A percentile compares a stretch with the other conserved stretches of the same genome.
Evolutionary conservation across 805 yeast genomes (phyloP).

Genomic region (Zygoascus bituminiphila): DNA sequence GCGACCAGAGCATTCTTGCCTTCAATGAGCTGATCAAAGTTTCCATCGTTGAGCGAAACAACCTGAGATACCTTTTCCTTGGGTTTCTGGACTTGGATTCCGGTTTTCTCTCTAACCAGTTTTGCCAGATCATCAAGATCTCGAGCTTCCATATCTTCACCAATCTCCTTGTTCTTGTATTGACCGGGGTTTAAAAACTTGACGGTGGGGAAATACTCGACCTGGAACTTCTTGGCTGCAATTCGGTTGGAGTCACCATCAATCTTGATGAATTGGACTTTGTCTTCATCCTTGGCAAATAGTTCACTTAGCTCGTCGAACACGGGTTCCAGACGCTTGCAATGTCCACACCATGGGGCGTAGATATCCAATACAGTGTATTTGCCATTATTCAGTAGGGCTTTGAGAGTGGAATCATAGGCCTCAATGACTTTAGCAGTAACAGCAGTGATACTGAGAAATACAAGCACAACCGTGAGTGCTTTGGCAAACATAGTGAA

Average conservation of each 20-base stretch:
- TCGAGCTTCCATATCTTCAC: slow-evolving; percentile 49
- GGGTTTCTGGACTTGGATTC: slow-evolving; percentile 19
- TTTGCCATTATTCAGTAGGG: slow-evolving; percentile 48
- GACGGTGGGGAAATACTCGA: slow-evolving; percentile 60
- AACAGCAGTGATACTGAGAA: background rate
- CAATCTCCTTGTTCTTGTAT: slow-evolving; percentile 35
- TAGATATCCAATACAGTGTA: slow-evolving; percentile 61
- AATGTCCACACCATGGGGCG: slow-evolving; percentile 91
- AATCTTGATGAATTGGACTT: slow-evolving; percentile 44
- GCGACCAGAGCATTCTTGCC: slow-evolving; percentile 38
- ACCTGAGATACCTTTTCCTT: slow-evolving; percentile 4
- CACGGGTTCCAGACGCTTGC: slow-evolving; percentile 78
- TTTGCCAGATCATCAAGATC: slow-evolving; percentile 42
- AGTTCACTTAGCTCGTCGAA: slow-evolving; percentile 72
- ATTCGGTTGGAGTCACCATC: slow-evolving; percentile 53
- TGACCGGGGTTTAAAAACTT: slow-evolving; percentile 34
- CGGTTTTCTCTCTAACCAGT: slow-evolving; percentile 36
- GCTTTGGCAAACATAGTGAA: background rate
- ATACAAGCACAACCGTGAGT: background rate
- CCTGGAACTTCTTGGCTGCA: slow-evolving; percentile 42
- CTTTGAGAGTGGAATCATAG: slow-evolving; percentile 50
- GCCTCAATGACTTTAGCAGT: slow-evolving; percentile 25
- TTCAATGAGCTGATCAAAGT: slow-evolving; percentile 36
- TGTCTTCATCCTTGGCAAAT: slow-evolving; percentile 40
- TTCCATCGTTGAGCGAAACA: slow-evolving; percentile 31